Percentiles rank a stretch among this genome's conserved stretches.
Conservation (phyloP, 2,329 filamentous ascomycete genomes). For the Dendrostoma leiphaemia region DNA sequence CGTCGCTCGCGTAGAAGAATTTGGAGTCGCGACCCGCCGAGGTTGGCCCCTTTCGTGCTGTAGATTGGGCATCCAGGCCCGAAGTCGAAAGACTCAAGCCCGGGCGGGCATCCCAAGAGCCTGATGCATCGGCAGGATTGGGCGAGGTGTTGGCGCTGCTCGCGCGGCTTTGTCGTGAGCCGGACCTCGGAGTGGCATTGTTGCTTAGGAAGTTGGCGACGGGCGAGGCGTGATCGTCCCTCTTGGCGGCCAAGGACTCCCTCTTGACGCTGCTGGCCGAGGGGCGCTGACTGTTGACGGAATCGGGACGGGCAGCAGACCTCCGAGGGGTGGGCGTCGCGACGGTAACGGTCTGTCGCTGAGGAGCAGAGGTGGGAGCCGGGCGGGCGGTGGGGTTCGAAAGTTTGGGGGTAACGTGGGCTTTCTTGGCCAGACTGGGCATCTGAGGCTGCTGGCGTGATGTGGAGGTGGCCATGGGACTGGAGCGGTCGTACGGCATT, state of each 20-base stretch:
- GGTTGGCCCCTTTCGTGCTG: constrained; percentile 27
- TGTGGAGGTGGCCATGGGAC: constrained; percentile 42
- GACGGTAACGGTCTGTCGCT: constrained; percentile 31
- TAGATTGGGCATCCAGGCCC: constrained; percentile 28
- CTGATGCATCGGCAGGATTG: constrained; percentile 34
- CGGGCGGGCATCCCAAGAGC: constrained; percentile 38
- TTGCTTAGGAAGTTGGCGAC: constrained; percentile 56
- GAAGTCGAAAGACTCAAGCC: constrained; percentile 34
- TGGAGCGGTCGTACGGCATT: constrained; percentile 21
- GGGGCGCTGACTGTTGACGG: constrained; percentile 13
- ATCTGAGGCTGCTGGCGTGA: constrained; percentile 56
- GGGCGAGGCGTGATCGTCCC: constrained; percentile 53
- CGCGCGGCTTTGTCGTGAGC: constrained; percentile 67
- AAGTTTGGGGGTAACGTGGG: constrained; percentile 56
- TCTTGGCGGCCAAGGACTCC: constrained; percentile 24
- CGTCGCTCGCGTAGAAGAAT: constrained; percentile 92
- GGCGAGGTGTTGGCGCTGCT: constrained; percentile 69
- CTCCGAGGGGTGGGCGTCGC: constrained; percentile 42
- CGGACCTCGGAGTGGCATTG: constrained; percentile 79
- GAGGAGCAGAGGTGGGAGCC: constrained; percentile 4
- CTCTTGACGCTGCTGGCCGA: constrained; percentile 27
- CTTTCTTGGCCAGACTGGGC: constrained; percentile 62
- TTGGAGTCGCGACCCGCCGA: constrained; percentile 53
- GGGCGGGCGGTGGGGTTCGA: constrained; percentile 36
- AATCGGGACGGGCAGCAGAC: constrained; percentile 25